phyloP scores from a whole-genome alignment of 2,329 filamentous ascomycete genomes.

The Pseudocercospora fijiensis region DNA sequence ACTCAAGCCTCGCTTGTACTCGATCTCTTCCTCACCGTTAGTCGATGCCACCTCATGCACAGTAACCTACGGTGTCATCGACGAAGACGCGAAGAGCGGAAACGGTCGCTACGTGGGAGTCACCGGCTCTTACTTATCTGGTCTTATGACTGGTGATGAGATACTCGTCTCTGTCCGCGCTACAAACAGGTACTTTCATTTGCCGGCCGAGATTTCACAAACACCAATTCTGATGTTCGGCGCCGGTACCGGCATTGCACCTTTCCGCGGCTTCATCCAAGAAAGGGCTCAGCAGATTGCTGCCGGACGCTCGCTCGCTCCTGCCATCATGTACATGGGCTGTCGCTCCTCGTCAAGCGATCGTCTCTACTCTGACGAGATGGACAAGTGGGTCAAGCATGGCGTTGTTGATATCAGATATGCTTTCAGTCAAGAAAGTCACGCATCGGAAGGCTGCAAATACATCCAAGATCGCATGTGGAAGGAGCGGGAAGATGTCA shows the following conservation, averaged over 20 bases:
- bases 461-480: neutral
- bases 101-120: slow-evolving; percentile 44
- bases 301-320: slow-evolving; percentile 55
- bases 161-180: neutral
- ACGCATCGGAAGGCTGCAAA: neutral
- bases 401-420: slow-evolving; percentile 40
- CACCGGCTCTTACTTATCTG: slow-evolving; percentile 44
- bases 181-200: neutral
- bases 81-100: slow-evolving; percentile 25
- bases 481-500: neutral
- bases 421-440: neutral
- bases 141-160: slow-evolving; percentile 27
- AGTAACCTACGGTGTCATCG: slow-evolving; percentile 65
- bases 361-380: slow-evolving; percentile 59
- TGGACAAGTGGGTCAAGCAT: slow-evolving; percentile 58
- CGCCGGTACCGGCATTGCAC: slow-evolving; percentile 83
- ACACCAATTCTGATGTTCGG: slow-evolving; percentile 38
- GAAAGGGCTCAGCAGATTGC: slow-evolving; percentile 61
- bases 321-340: slow-evolving; percentile 63
- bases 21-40: slow-evolving; percentile 37
- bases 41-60: slow-evolving; percentile 27
- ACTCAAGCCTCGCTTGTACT: slow-evolving; percentile 55
- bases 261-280: slow-evolving; percentile 95
- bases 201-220: neutral
- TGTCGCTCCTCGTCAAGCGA: slow-evolving; percentile 58